phyloP scores from a whole-genome alignment of 768 basidiomycete species.

The Lactarius sp. region DNA sequence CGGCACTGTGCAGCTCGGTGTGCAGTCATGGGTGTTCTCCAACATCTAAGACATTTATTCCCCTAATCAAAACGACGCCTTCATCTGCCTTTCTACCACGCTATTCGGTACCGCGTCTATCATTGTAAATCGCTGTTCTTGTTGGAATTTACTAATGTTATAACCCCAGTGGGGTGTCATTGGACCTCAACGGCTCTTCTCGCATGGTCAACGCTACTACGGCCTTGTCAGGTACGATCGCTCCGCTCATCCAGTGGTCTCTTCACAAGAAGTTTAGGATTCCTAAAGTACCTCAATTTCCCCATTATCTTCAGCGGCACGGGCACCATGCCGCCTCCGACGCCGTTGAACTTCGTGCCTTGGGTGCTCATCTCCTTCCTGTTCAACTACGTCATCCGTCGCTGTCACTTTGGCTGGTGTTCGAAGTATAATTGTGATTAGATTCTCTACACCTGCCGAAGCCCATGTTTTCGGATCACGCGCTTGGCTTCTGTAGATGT shows the following conservation, averaged over 20 bases:
- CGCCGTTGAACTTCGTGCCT: slow-evolving; percentile 38
- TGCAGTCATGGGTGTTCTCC: too few relatives aligned
- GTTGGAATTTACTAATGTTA: background rate
- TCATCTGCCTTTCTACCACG: slow-evolving; percentile 63
- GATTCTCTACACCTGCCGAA: background rate
- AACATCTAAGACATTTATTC: slow-evolving; percentile 60
- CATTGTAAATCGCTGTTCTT: slow-evolving; percentile 43
- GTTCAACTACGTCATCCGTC: slow-evolving; percentile 37
- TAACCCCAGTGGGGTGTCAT: slow-evolving; percentile 53
- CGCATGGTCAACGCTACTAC: slow-evolving; percentile 5
- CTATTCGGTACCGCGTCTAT: slow-evolving; percentile 78
- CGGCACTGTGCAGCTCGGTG: too few relatives aligned
- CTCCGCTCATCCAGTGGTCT: slow-evolving; percentile 52
- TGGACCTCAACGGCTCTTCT: slow-evolving; percentile 47
- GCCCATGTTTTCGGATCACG: background rate
- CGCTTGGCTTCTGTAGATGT: slow-evolving; percentile 42
- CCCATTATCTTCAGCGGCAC: slow-evolving; percentile 42
- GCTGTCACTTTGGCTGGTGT: slow-evolving; percentile 38
- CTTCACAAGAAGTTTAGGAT: slow-evolving; percentile 29
- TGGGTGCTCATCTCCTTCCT: slow-evolving; percentile 36
- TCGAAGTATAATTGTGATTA: slow-evolving; percentile 35
- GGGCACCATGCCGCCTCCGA: slow-evolving; percentile 40
- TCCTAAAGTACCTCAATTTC: slow-evolving; percentile 59
- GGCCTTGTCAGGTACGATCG: slow-evolving; percentile 53
- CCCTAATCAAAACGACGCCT: slow-evolving; percentile 49